These are phyloP conservation scores for Immersiella caudata DNA, from an alignment of 495 filamentous ascomycete genomes.

Conservation along the genomic window DNA sequence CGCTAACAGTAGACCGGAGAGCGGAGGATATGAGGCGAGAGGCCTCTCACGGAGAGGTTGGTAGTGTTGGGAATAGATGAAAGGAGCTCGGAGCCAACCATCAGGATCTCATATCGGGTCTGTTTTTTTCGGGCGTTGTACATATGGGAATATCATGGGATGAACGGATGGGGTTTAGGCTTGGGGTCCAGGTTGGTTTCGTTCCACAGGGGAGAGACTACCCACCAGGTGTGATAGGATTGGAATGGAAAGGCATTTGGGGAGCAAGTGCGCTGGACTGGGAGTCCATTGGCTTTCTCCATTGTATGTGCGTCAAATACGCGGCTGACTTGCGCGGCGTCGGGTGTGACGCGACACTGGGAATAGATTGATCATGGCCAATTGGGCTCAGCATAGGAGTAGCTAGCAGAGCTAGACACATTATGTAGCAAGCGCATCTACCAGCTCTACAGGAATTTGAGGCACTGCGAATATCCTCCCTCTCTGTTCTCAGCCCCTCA, in stretches of 20 bases:
- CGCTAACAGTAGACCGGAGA: slow-evolving; percentile 2
- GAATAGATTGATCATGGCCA: slow-evolving; percentile 8
- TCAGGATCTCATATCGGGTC: not conserved
- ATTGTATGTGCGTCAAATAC: not conserved
- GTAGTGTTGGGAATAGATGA: slow-evolving; percentile 24
- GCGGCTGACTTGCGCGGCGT: not conserved
- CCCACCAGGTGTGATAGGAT: not conserved
- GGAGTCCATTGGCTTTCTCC: not conserved
- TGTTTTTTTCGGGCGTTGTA: slow-evolving; percentile 1
- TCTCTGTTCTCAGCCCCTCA: not conserved
- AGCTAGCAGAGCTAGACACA: not conserved
- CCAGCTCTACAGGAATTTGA: not conserved
- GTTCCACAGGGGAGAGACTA: not conserved
- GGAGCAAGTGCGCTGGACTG: not conserved
- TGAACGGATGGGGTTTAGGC: not conserved
- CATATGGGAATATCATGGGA: slow-evolving; percentile 3
- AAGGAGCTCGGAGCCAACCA: not conserved
- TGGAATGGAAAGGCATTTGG: not conserved
- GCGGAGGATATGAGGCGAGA: slow-evolving; percentile 16
- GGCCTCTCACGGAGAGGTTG: slow-evolving; percentile 24
- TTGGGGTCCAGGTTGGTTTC: not conserved
- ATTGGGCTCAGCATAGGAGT: not conserved
- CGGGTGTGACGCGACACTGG: not conserved
- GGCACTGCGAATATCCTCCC: not conserved
- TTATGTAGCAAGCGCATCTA: not conserved